Conservation (phyloP, 2,329 filamentous ascomycete genomes). For the Cytospora leucostoma region DNA sequence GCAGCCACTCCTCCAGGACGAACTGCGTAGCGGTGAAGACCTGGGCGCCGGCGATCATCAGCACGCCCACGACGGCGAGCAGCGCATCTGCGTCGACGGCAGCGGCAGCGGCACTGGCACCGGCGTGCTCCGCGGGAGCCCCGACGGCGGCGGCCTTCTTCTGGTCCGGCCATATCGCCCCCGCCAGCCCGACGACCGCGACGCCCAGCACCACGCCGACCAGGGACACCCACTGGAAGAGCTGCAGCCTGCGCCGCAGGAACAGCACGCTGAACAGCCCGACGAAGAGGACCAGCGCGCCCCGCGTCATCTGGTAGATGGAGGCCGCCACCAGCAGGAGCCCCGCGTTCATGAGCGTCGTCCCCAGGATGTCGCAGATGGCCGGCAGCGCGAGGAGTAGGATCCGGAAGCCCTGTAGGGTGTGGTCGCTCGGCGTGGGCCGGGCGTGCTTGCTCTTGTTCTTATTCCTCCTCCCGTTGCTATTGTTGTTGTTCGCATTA, state of each 20-base stretch:
- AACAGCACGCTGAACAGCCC: slow-evolving; percentile 94
- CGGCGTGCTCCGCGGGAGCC: too few relatives aligned
- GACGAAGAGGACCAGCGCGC: slow-evolving; percentile 92
- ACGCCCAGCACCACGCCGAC: slow-evolving; percentile 87
- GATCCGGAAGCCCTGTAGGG: slow-evolving; percentile 71
- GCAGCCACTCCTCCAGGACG: slow-evolving; percentile 90
- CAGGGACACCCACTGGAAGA: slow-evolving; percentile 93
- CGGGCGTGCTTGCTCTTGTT: slow-evolving; percentile 35
- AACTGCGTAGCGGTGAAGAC: slow-evolving; percentile 98
- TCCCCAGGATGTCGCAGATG: slow-evolving; percentile 91
- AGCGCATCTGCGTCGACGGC: slow-evolving; percentile 53
- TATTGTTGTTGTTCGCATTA: too few relatives aligned
- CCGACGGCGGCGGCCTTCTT: slow-evolving; percentile 44
- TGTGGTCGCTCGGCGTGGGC: slow-evolving; percentile 49
- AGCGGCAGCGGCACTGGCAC: slow-evolving; percentile 39
- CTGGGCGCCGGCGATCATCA: slow-evolving; percentile 90
- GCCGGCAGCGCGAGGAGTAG: slow-evolving; percentile 80
- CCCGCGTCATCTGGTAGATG: slow-evolving; percentile 98
- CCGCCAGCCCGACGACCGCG: slow-evolving; percentile 84
- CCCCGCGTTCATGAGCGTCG: slow-evolving; percentile 96
- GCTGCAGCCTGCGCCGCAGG: slow-evolving; percentile 71
- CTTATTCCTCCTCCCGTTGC: slow-evolving; percentile 50
- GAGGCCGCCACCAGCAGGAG: slow-evolving; percentile 91
- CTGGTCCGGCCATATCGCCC: slow-evolving; percentile 74
- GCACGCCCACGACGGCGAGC: slow-evolving; percentile 76